Evolutionary conservation across 495 filamentous ascomycete genomes (phyloP).

Genomic region (Neurospora sp.): DNA sequence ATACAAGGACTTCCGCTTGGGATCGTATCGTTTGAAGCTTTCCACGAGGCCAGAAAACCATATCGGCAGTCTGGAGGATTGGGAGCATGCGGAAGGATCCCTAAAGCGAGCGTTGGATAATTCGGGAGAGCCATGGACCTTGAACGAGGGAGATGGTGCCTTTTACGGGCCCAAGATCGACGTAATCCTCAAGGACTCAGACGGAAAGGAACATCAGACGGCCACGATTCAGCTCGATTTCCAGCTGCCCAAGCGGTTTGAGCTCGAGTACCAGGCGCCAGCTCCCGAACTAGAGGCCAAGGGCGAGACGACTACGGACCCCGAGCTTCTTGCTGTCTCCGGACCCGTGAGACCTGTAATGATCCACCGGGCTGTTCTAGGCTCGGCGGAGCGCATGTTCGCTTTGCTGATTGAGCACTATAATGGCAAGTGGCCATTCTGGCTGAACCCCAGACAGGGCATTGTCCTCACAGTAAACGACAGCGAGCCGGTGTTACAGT

Average conservation of each 20-base stretch:
- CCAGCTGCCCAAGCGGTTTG: conserved; percentile 79
- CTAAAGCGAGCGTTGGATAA: conserved; percentile 58
- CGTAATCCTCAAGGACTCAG: conserved; percentile 69
- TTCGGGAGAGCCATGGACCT: conserved; percentile 54
- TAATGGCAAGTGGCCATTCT: conserved; percentile 78
- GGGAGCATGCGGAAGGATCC: conserved; percentile 70
- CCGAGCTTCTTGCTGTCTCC: conserved; percentile 30
- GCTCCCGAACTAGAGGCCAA: conserved; percentile 57
- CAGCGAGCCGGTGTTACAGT: conserved; percentile 45
- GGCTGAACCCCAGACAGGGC: conserved; percentile 77
- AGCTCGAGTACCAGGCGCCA: conserved; percentile 66
- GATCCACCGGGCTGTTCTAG: conserved; percentile 81
- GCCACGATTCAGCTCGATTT: conserved; percentile 93
- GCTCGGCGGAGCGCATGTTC: conserved; percentile 78
- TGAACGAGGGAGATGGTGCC: conserved; percentile 78
- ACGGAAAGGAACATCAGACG: conserved; percentile 85
- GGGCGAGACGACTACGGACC: conserved; percentile 35
- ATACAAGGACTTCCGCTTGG: conserved; percentile 65
- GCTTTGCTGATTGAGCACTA: conserved; percentile 82
- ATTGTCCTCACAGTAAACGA: conserved; percentile 70
- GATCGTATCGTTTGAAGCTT: conserved; percentile 64
- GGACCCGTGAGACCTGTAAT: conserved; percentile 65
- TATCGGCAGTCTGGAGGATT: conserved; percentile 71
- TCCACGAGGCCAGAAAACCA: conserved; percentile 76
- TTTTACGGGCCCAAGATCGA: conserved; percentile 97